Percentiles rank a stretch among this genome's conserved stretches.
These are phyloP conservation scores for Diospyros lotus DNA, from an alignment of 148 eudicot genomes.

Conservation along the genomic window DNA sequence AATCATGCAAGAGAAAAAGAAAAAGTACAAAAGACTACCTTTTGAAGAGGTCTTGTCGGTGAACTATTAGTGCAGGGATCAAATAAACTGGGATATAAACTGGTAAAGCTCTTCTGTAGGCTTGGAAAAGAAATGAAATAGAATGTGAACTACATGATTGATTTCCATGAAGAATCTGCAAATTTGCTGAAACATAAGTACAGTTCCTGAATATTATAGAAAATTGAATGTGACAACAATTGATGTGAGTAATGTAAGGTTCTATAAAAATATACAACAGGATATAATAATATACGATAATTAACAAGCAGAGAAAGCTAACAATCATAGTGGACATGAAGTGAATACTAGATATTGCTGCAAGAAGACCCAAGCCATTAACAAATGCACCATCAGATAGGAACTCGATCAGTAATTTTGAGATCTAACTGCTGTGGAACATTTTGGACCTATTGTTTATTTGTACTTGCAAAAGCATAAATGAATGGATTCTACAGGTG, in stretches of 20 bases:
- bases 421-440: no score
- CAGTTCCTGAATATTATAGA: not conserved
- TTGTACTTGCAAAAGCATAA: no score
- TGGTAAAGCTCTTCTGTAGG: slow-evolving; percentile 92
- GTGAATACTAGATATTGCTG: no score
- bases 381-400: no score
- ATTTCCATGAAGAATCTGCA: slow-evolving; percentile 87
- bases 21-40: slow-evolving; percentile 30
- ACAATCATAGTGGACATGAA: no score
- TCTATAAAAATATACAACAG: not conserved
- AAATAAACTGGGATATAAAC: slow-evolving; percentile 97
- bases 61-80: slow-evolving; percentile 94
- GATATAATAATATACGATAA: no score
- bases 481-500: no score
- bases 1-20: no score
- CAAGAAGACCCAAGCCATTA: no score
- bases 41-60: slow-evolving; percentile 72
- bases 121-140: slow-evolving; percentile 70
- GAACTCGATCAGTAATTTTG: no score
- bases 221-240: not conserved
- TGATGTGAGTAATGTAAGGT: not conserved
- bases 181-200: not conserved
- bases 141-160: slow-evolving; percentile 76
- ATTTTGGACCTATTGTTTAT: no score
- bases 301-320: no score